Evolutionary conservation across 2,329 filamentous ascomycete genomes (phyloP), one percentile per base, ranked within the genome.

Genomic region (Scedosporium dehoogii): DNA sequence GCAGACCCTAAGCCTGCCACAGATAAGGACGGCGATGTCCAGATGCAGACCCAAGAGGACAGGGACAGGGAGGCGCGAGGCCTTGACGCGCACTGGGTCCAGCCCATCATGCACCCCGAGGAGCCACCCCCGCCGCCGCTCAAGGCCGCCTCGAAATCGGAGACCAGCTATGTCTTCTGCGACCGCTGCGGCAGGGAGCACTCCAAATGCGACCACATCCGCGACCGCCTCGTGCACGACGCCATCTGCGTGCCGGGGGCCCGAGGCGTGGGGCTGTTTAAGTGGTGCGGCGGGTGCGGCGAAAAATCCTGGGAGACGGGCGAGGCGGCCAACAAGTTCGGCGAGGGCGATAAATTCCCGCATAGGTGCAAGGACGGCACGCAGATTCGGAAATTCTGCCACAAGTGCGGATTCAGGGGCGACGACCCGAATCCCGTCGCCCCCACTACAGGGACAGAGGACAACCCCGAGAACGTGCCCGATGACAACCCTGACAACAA

Each of bases 131-230:
- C 16, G 44, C 16, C 61, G 14, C 66, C 66, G 4, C 18, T 58
- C 4, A 64, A 57, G 38, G 65, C 65, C 14, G 62, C 41, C 25
- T 14, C 48, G 6, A 60, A 64, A 23, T 38, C 33, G 33, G 68
- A 69, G 59, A 53, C 33, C 27, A 59, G 60, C 7, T 69, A 67
- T 57, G 38, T 23, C 4, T 69, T 65, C 63, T 69, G 68, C 58
- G 67, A 69, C 44, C 67, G 68, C 23, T 69, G 68, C 41, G 64
- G 68, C 12, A 65, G 68, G 9, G 63, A 68, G 56, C 67, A 69
- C 55, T 38, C n/a, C 2, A 18, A 51, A n/a, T 62, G 68, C 38
- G 56, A 46, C 29, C 44, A 59, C 21, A 56, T 41, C 6, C 48
- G 21, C 4, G 68, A 69, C 16, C 67, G 67, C 53, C 48, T 65